Evolutionary conservation across 1,284 basidiomycete species (phyloP).

Genomic region (Ceratobasidium sp.): DNA sequence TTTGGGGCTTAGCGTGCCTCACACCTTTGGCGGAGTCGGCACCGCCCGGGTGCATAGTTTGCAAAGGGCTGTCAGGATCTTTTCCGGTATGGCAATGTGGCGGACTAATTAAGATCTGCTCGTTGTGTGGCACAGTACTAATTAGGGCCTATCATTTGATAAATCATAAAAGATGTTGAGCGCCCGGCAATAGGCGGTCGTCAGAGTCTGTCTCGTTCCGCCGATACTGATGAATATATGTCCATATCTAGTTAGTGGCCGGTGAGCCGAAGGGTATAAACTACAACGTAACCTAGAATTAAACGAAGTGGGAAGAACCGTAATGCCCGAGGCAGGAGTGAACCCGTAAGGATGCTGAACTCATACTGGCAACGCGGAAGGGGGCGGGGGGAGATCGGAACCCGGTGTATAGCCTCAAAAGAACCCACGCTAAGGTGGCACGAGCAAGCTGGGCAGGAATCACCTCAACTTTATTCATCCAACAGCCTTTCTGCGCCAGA

Average conservation of each 20-base stretch:
- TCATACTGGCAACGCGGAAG: too few relatives aligned
- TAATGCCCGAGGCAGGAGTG: too few relatives aligned
- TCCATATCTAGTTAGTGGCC: neutral
- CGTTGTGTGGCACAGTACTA: neutral
- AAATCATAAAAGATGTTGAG: neutral
- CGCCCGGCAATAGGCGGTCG: neutral
- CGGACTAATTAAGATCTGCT: neutral
- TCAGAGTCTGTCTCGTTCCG: neutral
- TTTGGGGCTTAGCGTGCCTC: neutral
- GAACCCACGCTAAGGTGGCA: neutral
- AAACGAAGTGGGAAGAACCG: too few relatives aligned
- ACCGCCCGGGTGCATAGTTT: neutral
- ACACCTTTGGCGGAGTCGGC: neutral
- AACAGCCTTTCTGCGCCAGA: neutral
- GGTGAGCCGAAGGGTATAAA: neutral
- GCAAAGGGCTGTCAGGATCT: neutral
- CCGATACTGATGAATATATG: neutral
- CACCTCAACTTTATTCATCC: neutral
- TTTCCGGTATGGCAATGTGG: neutral
- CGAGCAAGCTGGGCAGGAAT: neutral
- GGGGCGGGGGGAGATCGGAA: too few relatives aligned
- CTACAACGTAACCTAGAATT: neutral
- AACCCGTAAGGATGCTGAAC: too few relatives aligned
- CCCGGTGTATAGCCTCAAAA: neutral
- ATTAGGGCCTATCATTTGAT: constrained; percentile 11